Conservation (phyloP, 139 green algal genomes). For the Tetratostichococcus sp. region DNA sequence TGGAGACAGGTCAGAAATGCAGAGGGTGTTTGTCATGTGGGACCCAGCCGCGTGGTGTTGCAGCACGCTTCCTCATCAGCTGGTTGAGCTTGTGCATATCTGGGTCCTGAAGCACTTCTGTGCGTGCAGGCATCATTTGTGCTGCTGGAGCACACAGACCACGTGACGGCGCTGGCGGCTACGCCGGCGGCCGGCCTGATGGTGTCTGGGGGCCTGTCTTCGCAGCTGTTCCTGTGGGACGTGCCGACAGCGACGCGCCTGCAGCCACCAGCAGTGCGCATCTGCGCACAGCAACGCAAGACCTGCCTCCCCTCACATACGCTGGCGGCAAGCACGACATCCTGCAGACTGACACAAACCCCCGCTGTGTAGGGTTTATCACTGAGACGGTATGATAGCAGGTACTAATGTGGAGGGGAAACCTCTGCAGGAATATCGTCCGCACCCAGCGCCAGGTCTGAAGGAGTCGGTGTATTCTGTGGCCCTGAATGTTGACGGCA, state of each 20-base stretch:
- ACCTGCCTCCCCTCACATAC: too few relatives aligned
- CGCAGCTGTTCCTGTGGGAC: not conserved
- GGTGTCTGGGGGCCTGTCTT: not conserved
- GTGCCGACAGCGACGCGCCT: not conserved
- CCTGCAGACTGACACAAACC: too few relatives aligned
- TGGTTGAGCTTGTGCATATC: too few relatives aligned
- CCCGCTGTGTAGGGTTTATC: too few relatives aligned
- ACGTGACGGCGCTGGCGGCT: not conserved
- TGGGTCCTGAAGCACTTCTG: too few relatives aligned
- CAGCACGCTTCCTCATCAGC: too few relatives aligned
- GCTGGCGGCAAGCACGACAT: not conserved
- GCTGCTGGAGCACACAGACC: not conserved
- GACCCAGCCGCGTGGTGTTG: too few relatives aligned
- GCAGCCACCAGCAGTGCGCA: not conserved
- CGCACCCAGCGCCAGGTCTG: slow-evolving; percentile 4
- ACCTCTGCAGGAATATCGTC: not conserved
- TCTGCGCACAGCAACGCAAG: too few relatives aligned
- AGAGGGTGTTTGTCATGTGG: too few relatives aligned
- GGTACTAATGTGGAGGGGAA: too few relatives aligned
- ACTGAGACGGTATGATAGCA: too few relatives aligned
- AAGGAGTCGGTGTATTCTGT: slow-evolving; percentile 78
- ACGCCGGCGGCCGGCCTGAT: not conserved
- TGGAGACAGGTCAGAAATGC: too few relatives aligned
- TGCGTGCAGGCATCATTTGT: not conserved
- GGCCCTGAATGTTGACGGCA: slow-evolving; percentile 54